Evolutionary conservation across 2,329 filamentous ascomycete genomes (phyloP).

Genomic region (Hymenotorrendiella dingleyae): DNA sequence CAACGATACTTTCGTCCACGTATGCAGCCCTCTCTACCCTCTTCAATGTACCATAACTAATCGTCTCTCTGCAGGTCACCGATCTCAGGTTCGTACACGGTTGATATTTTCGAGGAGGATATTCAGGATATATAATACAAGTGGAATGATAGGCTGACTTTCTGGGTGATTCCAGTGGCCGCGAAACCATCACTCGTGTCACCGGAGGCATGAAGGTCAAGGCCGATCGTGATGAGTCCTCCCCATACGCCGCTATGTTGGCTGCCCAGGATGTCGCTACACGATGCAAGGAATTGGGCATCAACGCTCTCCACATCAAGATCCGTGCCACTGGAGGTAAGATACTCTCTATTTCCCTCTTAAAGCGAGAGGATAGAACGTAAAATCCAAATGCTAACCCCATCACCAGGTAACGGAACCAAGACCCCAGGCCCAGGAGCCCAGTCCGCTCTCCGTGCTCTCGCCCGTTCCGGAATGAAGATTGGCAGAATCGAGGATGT

Average conservation of each 20-base stretch:
- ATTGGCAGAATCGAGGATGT: constrained; percentile 99
- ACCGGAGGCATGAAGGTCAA: constrained; percentile 99
- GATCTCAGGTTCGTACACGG: constrained; percentile 75
- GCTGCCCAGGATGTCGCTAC: constrained; percentile 95
- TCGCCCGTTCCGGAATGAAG: constrained; percentile 99
- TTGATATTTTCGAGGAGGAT: constrained; percentile 16
- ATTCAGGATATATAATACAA: constrained; percentile 4
- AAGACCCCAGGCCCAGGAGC: constrained; percentile 99
- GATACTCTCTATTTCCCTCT: constrained; percentile 1
- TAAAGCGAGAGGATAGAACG: no score
- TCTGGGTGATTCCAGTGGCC: constrained; percentile 77
- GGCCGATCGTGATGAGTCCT: constrained; percentile 99
- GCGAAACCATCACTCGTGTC: constrained; percentile 99
- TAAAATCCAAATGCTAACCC: constrained; percentile 10
- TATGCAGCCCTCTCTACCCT: no score
- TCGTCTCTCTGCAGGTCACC: no score
- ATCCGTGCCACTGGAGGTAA: constrained; percentile 97
- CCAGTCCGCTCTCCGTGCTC: constrained; percentile 96
- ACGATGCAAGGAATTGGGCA: constrained; percentile 79
- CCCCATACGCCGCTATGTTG: constrained; percentile 99
- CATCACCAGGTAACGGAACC: constrained; percentile 78
- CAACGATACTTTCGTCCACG: constrained; percentile 77
- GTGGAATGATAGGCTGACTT: constrained; percentile 51
- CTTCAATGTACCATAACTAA: no score
- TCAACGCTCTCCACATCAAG: constrained; percentile 99